These are phyloP conservation scores for Logfia minima DNA, from an alignment of 129 eudicot species.

Conservation along the genomic window DNA sequence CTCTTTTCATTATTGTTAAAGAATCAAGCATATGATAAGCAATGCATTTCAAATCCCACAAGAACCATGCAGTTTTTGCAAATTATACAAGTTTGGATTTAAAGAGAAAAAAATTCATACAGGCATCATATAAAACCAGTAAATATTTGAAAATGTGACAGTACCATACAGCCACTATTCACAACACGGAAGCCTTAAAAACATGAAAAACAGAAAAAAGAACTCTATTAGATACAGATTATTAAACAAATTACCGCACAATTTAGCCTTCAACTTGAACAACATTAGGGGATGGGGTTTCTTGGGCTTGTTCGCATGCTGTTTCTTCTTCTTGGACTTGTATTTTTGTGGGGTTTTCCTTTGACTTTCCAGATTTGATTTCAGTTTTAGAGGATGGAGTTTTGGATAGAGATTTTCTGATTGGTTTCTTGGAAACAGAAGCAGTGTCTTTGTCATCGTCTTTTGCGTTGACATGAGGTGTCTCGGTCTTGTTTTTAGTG, in stretches of 20 bases:
- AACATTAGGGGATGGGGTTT: conserved; percentile 25
- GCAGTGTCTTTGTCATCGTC: conserved; percentile 28
- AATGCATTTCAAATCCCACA: conserved; percentile 30
- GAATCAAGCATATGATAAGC: conserved; percentile 1
- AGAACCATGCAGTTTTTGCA: conserved; percentile 23
- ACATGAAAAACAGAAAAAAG: conserved; percentile 23
- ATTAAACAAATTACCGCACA: conserved; percentile 24
- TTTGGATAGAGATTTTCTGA: conserved; percentile 49
- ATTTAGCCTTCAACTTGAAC: conserved; percentile 28
- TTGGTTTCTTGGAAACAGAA: conserved; percentile 46
- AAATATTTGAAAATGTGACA: conserved; percentile 23
- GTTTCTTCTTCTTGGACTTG: conserved; percentile 40
- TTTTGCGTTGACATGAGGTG: conserved; percentile 30
- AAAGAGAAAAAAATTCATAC: conserved; percentile 21
- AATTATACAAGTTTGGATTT: conserved; percentile 22
- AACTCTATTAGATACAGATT: conserved; percentile 35
- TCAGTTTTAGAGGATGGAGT: conserved; percentile 38
- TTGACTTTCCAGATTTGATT: conserved; percentile 45
- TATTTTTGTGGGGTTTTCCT: conserved; percentile 39
- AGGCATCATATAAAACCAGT: conserved; percentile 28
- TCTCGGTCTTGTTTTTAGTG: conserved; percentile 20
- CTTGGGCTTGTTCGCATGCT: conserved; percentile 30
- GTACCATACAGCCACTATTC: conserved; percentile 38
- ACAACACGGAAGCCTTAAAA: conserved; percentile 33
- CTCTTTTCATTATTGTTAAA: neutral